These are phyloP conservation scores for Rhododendron ovatum DNA, from an alignment of 148 eudicot species.

Conservation along the genomic window DNA sequence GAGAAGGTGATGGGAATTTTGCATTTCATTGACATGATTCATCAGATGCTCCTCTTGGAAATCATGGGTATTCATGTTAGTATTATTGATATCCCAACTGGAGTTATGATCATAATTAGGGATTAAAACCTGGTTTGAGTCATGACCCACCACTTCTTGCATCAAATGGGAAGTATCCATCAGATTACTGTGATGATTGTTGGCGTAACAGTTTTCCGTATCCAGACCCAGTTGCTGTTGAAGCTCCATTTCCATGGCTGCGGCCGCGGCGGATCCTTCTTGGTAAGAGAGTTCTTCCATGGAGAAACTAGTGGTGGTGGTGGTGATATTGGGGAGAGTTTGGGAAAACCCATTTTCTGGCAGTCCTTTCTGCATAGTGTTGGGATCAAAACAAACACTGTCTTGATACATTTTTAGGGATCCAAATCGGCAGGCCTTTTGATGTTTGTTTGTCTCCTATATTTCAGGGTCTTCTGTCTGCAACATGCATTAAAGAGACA, in stretches of 20 bases:
- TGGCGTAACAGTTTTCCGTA: constrained; percentile 19
- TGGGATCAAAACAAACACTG: constrained; percentile 46
- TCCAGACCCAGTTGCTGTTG: constrained; percentile 24
- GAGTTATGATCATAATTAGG: constrained; percentile 15
- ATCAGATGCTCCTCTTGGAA: constrained; percentile 8
- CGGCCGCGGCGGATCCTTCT: constrained; percentile 5
- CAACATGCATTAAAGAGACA: neutral
- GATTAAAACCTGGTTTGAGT: constrained; percentile 9
- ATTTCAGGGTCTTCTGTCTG: constrained; percentile 18
- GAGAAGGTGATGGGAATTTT: constrained; percentile 30
- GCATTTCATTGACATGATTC: constrained; percentile 13
- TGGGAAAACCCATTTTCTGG: constrained; percentile 45
- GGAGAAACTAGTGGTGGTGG: constrained; percentile 22
- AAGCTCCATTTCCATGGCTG: constrained; percentile 20
- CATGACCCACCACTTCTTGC: constrained; percentile 16
- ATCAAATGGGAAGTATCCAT: constrained; percentile 2
- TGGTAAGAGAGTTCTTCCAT: constrained; percentile 29
- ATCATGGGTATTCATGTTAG: constrained; percentile 5
- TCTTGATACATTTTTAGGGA: constrained; percentile 37
- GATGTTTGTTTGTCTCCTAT: constrained; percentile 16
- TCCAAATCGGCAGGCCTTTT: neutral
- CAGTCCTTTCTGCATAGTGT: constrained; percentile 29
- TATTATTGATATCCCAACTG: constrained; percentile 19
- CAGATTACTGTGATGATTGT: neutral
- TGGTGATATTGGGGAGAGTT: constrained; percentile 9